Evolutionary conservation across 176 grass and related monocot species (phyloP).

Genomic region (Chloris gayana): DNA sequence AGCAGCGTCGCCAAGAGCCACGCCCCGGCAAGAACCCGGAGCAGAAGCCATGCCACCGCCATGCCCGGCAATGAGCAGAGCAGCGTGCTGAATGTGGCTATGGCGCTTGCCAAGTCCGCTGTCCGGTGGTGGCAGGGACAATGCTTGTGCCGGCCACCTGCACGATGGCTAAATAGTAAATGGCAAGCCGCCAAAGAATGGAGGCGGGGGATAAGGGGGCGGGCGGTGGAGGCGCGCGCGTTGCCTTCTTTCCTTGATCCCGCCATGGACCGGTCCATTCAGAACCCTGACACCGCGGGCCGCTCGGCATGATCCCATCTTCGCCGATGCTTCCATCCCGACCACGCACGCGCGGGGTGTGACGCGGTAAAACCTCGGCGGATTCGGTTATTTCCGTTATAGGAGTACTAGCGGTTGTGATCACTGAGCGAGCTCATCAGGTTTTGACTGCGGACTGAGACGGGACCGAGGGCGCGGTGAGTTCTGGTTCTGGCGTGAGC

Average conservation of each 20-base stretch:
- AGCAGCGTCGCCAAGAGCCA: slow-evolving; percentile 51
- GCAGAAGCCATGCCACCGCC: background rate
- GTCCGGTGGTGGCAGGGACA: background rate
- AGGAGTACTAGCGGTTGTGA: too few species aligned
- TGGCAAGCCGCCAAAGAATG: slow-evolving; percentile 5
- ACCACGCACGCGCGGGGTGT: background rate
- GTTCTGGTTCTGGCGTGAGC: too few species aligned
- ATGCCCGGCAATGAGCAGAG: slow-evolving; percentile 15
- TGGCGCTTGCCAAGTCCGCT: background rate
- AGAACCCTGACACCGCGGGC: background rate
- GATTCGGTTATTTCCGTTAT: background rate
- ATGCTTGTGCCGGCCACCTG: slow-evolving; percentile 18
- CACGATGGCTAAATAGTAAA: slow-evolving; percentile 47
- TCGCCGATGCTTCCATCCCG: background rate
- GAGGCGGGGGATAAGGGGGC: background rate
- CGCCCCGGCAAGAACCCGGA: slow-evolving; percentile 19
- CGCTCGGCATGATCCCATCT: background rate
- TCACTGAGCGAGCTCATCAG: background rate
- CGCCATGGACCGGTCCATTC: slow-evolving; percentile 2
- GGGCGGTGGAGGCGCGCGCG: background rate
- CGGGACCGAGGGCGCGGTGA: too few species aligned
- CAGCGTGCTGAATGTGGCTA: background rate
- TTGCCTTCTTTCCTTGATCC: background rate
- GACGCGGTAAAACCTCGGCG: slow-evolving; percentile 33
- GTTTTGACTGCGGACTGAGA: background rate